A percentile compares a stretch with the other conserved stretches of the same genome.
Conservation (phyloP, 78 protist genomes). For the Corallochytrium limacisporum region DNA sequence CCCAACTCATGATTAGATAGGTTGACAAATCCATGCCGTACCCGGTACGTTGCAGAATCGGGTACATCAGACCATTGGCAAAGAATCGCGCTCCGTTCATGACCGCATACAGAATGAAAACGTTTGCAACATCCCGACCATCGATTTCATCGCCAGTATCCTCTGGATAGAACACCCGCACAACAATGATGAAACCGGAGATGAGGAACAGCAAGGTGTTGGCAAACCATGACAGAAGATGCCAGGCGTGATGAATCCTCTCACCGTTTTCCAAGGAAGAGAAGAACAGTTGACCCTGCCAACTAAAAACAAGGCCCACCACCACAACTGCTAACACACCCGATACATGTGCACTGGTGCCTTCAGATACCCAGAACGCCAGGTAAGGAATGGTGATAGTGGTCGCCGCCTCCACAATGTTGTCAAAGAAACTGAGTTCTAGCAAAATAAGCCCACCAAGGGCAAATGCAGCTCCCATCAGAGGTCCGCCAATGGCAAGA, state of each 20-base stretch:
- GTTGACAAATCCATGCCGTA: background rate
- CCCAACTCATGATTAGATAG: background rate
- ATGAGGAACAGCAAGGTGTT: slow-evolving; percentile 2
- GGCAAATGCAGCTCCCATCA: background rate
- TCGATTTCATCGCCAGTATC: background rate
- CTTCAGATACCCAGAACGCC: slow-evolving; percentile 23
- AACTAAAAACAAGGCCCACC: background rate
- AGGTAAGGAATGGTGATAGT: slow-evolving; percentile 11
- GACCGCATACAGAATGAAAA: background rate
- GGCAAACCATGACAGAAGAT: slow-evolving; percentile 2
- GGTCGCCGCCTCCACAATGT: slow-evolving; percentile 6
- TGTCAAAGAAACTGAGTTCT: background rate
- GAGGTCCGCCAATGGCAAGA: slow-evolving; percentile 4
- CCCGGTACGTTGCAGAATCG: slow-evolving; percentile 2
- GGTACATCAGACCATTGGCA: background rate
- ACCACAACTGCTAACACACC: slow-evolving; percentile 7
- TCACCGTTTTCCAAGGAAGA: slow-evolving; percentile 9
- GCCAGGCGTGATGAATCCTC: slow-evolving; percentile 8
- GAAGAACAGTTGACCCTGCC: background rate
- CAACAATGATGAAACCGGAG: background rate
- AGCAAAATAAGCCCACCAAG: background rate
- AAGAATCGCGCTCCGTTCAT: background rate
- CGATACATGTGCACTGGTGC: background rate
- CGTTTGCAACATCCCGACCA: background rate
- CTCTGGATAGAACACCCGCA: background rate